Base-by-base conservation (phyloP, 2,329 filamentous ascomycete species). In the Phialophora verrucosa region DNA sequence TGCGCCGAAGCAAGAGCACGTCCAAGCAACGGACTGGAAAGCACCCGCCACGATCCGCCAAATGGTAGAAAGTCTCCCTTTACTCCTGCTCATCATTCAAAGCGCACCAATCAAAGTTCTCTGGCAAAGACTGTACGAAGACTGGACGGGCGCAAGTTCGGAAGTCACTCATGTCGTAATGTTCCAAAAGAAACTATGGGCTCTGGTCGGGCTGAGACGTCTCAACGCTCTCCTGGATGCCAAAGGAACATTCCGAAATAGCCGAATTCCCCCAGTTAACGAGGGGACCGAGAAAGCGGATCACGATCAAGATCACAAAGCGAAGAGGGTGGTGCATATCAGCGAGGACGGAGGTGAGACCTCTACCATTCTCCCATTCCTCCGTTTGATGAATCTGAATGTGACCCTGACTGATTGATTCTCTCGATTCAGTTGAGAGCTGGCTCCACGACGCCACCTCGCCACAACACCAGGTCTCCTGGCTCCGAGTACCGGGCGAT, bases 341-440 rank as follows among this genome's bases (percentile, higher is more conserved):
- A 51, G 49, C 23, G 49, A 51, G 4, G 49, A 51, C 25, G 49
- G n/a, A 51, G 49, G 49, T 51, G 27, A 51, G 49, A 7, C 17
- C 49, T 17, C 20, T 4, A 51, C 7, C 38, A 17, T n/a, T 44
- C 14, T 17, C n/a, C n/a, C 38, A 44, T 44, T 44, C 17, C 38
- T 44, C 38, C 38, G 4, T 44, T 8, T n/a, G 6, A 7, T 8
- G 17, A 4, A 27, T 27, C 23, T 27, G 3, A 51, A 8, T 17
- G 7, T n/a, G 17, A 44, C 17, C 38, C 38, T 42, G 12, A 20
- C 38, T n/a, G 35, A 38, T 10, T 38, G 38, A 44, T 14, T 42
- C 17, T n/a, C 38, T 20, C 14, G 7, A n/a, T 8, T n/a, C 49
- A 51, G 49, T 51, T 17, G 49, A 51, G 12, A 29, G 20, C 20